phyloP scores from a whole-genome alignment of 371 early-diverging fungal species.

The Apophysomyces sp. region DNA sequence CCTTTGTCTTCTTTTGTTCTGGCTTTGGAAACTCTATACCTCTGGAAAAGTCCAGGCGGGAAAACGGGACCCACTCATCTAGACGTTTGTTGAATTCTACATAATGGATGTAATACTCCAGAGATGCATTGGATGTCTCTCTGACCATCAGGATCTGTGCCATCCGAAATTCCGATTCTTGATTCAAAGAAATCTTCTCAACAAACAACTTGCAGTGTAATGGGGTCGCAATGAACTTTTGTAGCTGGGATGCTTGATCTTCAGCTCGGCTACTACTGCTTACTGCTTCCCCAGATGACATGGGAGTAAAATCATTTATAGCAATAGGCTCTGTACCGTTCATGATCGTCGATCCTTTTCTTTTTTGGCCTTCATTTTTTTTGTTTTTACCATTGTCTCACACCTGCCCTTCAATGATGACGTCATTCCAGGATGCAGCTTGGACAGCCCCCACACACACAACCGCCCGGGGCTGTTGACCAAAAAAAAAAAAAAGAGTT shows the following conservation, averaged over 20 bases:
- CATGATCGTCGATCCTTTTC: not conserved
- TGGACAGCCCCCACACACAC: too few relatives aligned
- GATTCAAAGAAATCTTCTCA: slow-evolving; percentile 48
- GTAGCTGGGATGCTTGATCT: slow-evolving; percentile 7
- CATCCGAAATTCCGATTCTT: slow-evolving; percentile 68
- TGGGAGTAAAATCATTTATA: not conserved
- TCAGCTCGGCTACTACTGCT: not conserved
- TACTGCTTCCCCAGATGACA: not conserved
- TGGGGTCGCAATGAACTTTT: slow-evolving; percentile 34
- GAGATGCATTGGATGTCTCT: slow-evolving; percentile 33
- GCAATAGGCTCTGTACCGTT: not conserved
- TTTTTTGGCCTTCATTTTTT: too few relatives aligned
- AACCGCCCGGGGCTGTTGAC: too few relatives aligned
- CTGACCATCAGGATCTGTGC: slow-evolving; percentile 95
- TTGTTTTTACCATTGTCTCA: too few relatives aligned
- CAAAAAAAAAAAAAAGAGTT: too few relatives aligned
- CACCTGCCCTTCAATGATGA: too few relatives aligned
- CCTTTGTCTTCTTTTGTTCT: slow-evolving; percentile 55
- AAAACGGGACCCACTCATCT: slow-evolving; percentile 96
- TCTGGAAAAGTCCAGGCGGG: slow-evolving; percentile 68
- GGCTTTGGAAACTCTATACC: slow-evolving; percentile 78
- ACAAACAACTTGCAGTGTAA: slow-evolving; percentile 75
- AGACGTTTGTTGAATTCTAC: slow-evolving; percentile 98
- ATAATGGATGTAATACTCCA: slow-evolving; percentile 98
- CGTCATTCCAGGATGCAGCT: too few relatives aligned